A percentile compares a stretch with the other conserved stretches of the same genome.
phyloP scores from a whole-genome alignment of 257 asterid species.

The Thymus quinquecostatus region DNA sequence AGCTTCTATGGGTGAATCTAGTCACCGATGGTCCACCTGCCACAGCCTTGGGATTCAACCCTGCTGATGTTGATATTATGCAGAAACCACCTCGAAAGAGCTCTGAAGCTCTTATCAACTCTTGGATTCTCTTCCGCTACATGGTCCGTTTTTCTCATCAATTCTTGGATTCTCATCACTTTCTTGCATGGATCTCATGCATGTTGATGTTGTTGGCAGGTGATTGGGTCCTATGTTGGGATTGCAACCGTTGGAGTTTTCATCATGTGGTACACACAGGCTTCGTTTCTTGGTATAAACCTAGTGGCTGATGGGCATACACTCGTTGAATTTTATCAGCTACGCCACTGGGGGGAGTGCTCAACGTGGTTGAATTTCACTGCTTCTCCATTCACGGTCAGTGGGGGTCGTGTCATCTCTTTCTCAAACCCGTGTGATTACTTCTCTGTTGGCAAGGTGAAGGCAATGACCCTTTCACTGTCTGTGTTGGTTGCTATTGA shows the following conservation, averaged over 20 bases:
- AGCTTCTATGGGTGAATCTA: conserved; percentile 90
- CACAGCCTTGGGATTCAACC: conserved; percentile 90
- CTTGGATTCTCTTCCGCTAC: conserved; percentile 90
- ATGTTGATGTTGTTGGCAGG: conserved; percentile 43
- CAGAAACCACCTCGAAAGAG: conserved; percentile 79
- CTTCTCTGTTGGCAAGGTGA: conserved; percentile 72
- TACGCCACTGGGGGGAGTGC: conserved; percentile 93
- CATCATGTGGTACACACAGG: conserved; percentile 79
- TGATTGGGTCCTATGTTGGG: conserved; percentile 86
- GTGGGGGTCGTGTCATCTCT: conserved; percentile 19
- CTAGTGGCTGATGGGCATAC: conserved; percentile 77
- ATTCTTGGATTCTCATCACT: conserved; percentile 70
- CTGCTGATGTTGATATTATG: conserved; percentile 91
- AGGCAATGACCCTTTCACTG: conserved; percentile 85
- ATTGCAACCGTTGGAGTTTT: conserved; percentile 91
- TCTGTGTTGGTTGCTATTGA: conserved; percentile 87
- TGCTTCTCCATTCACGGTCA: conserved; percentile 63
- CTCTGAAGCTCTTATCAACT: conserved; percentile 70
- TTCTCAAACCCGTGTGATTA: conserved; percentile 70
- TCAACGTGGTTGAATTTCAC: conserved; percentile 74
- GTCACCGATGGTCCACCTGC: conserved; percentile 99
- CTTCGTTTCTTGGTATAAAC: conserved; percentile 74
- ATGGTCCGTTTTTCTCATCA: conserved; percentile 36
- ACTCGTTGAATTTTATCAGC: conserved; percentile 71
- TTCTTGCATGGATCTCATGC: neutral